Evolutionary conservation across 305 asterid genomes (phyloP).

Genomic region (Petunia hybrid): DNA sequence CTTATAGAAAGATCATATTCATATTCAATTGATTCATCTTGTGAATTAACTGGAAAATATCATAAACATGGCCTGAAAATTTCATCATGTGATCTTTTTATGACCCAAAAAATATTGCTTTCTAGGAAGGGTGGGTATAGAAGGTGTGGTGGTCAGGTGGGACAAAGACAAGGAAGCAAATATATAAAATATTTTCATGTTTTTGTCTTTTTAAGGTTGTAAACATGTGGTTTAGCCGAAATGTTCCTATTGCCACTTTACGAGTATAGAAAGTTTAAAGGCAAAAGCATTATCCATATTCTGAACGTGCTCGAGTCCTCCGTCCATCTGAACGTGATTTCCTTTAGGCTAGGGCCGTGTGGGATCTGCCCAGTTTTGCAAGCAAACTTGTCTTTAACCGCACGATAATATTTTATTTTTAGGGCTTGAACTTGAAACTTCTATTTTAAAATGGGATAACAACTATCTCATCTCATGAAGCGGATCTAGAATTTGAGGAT

Average conservation of each 20-base stretch:
- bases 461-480: no score
- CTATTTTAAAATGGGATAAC: no score
- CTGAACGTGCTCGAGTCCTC: background rate
- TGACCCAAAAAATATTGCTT: background rate
- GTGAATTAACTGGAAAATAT: background rate
- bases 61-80: background rate
- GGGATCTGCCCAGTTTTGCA: background rate
- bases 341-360: background rate
- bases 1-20: background rate
- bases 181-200: background rate
- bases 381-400: no score
- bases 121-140: background rate
- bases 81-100: background rate
- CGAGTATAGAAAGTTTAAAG: background rate
- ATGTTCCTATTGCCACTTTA: background rate
- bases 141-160: background rate
- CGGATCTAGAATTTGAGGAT: no score
- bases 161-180: background rate
- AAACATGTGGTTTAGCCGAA: background rate
- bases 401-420: no score
- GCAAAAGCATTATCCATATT: background rate
- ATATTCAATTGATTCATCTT: background rate
- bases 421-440: no score
- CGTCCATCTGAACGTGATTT: background rate
- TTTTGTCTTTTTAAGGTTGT: background rate